Conservation (phyloP, 805 yeast species). For the Zygotorulaspora danielsina region DNA sequence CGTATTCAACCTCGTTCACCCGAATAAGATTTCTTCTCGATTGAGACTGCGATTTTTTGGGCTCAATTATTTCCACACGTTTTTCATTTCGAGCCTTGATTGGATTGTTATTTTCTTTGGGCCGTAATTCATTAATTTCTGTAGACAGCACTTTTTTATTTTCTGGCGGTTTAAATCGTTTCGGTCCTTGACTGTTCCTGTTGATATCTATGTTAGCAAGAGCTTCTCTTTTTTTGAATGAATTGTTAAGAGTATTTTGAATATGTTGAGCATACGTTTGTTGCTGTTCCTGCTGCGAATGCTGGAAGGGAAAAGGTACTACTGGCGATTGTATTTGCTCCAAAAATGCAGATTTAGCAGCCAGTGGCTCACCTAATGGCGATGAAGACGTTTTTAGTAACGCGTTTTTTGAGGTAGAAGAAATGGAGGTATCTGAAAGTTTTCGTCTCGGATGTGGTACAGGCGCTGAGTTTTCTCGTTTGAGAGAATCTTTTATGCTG, state of each 20-base stretch:
- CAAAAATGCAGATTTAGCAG: constrained; percentile 6
- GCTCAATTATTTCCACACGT: constrained; percentile 11
- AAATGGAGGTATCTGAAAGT: constrained; percentile 13
- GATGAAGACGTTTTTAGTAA: constrained; percentile 15
- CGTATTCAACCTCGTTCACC: constrained; percentile 63
- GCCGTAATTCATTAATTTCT: constrained; percentile 5
- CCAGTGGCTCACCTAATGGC: constrained; percentile 17
- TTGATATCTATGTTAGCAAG: constrained; percentile 29
- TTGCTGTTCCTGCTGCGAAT: constrained; percentile 1
- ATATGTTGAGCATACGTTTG: constrained; percentile 9
- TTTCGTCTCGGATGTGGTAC: constrained; percentile 15
- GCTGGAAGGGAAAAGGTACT: constrained; percentile 1
- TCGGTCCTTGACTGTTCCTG: constrained; percentile 12
- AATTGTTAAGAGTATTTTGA: constrained; percentile 8
- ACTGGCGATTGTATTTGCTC: constrained; percentile 3
- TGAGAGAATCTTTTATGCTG: constrained; percentile 8
- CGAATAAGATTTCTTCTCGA: constrained; percentile 25
- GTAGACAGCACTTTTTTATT: background rate
- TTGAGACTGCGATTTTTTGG: constrained; percentile 8
- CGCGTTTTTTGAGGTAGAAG: constrained; percentile 9
- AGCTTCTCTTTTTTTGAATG: constrained; percentile 26
- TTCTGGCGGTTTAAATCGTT: constrained; percentile 11
- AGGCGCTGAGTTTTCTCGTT: constrained; percentile 8
- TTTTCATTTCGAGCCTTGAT: constrained; percentile 13
- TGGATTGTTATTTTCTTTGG: constrained; percentile 5